phyloP scores from a whole-genome alignment of 2,329 filamentous ascomycete genomes.

The Scedosporium aurantiacum region DNA sequence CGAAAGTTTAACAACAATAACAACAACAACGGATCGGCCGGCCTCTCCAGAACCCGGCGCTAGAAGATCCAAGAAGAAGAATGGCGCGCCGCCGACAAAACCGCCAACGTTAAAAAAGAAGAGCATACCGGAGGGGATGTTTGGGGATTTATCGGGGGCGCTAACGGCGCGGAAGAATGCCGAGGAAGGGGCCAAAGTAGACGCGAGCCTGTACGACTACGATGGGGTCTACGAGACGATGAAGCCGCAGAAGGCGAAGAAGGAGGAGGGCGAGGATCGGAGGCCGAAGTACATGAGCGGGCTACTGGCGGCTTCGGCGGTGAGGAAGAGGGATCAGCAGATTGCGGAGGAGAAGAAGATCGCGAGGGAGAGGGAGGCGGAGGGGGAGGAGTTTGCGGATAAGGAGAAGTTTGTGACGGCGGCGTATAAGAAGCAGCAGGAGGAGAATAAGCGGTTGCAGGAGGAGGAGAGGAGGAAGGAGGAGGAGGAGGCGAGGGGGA shows the following conservation, averaged over 20 bases:
- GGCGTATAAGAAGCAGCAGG: constrained; percentile 72
- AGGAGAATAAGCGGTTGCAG: constrained; percentile 59
- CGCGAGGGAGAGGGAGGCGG: constrained; percentile 64
- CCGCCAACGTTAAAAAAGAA: constrained; percentile 35
- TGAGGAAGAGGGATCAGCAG: constrained; percentile 65
- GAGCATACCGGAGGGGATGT: constrained; percentile 31
- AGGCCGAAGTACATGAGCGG: constrained; percentile 72
- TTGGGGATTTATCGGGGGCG: constrained; percentile 56
- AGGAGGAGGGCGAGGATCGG: constrained; percentile 45
- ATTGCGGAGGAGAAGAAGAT: constrained; percentile 74
- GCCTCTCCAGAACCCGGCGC: constrained; percentile 2
- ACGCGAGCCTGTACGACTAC: constrained; percentile 75
- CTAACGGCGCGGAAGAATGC: constrained; percentile 53
- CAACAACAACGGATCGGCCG: constrained; percentile 9
- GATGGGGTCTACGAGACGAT: constrained; percentile 72
- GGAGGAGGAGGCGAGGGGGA: constrained; percentile 53
- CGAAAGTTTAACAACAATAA: constrained; percentile 16
- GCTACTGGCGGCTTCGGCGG: constrained; percentile 60
- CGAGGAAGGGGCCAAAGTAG: constrained; percentile 53
- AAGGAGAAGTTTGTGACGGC: constrained; percentile 82
- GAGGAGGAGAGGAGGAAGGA: constrained; percentile 59
- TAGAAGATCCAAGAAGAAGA: constrained; percentile 20
- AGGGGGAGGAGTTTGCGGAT: constrained; percentile 69
- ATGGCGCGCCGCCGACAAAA: constrained; percentile 19
- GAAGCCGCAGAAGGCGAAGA: constrained; percentile 52